Evolutionary conservation across 352 stramenopile species (phyloP).

Genomic region (Globisporangium heterothallicum): DNA sequence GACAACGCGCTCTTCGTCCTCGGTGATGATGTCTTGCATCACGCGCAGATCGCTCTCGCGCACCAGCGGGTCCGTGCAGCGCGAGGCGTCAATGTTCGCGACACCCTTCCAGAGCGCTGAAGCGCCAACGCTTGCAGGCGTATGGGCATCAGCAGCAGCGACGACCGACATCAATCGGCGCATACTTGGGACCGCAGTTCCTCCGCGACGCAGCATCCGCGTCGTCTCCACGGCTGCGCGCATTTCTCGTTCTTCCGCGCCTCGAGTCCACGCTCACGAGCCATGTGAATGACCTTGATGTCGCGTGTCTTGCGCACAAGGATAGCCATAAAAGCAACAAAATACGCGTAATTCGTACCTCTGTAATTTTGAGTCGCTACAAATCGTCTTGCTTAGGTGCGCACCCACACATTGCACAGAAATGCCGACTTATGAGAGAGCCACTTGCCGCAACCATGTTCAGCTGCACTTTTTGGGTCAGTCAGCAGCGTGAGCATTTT

Average conservation of each 20-base stretch:
- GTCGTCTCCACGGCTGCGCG: neutral
- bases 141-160: neutral
- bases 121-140: neutral
- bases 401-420: too few species aligned
- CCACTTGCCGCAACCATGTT: too few species aligned
- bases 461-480: too few species aligned
- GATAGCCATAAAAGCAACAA: too few species aligned
- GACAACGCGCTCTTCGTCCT: slow-evolving; percentile 66
- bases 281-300: neutral
- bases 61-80: slow-evolving; percentile 51
- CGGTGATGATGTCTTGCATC: slow-evolving; percentile 60
- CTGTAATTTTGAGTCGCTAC: neutral
- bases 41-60: slow-evolving; percentile 56
- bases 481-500: too few species aligned
- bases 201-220: slow-evolving; percentile 8
- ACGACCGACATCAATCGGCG: neutral
- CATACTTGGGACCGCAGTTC: neutral
- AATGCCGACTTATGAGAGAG: too few species aligned
- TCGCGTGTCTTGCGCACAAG: slow-evolving; percentile 5
- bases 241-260: neutral
- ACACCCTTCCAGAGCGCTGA: slow-evolving; percentile 22
- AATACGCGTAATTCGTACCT: neutral
- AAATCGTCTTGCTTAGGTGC: neutral
- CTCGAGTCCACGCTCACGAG: too few species aligned
- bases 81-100: slow-evolving; percentile 52